phyloP scores from a whole-genome alignment of 1,139 yeast genomes.

The Diutina neorugosa region DNA sequence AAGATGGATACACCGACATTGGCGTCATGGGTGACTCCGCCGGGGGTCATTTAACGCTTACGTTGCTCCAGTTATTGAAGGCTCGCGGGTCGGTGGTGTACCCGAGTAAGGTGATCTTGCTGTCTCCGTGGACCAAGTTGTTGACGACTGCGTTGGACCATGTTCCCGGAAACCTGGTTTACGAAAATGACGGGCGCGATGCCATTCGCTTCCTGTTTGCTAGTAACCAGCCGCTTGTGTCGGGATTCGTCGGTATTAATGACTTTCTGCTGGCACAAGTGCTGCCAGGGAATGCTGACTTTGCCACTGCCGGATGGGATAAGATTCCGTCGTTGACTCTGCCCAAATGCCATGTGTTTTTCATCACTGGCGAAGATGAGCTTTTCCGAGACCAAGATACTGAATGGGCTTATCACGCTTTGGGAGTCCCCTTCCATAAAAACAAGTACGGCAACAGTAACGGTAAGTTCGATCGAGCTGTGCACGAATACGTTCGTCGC shows the following conservation, averaged over 20 bases:
- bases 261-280: neutral
- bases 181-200: neutral
- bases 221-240: neutral
- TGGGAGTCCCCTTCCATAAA: constrained; percentile 9
- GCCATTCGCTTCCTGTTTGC: neutral
- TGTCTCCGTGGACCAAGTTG: neutral
- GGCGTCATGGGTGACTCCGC: constrained; percentile 13
- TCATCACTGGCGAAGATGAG: constrained; percentile 5
- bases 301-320: neutral
- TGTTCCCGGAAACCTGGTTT: neutral
- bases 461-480: constrained; percentile 5
- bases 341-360: neutral
- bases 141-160: neutral
- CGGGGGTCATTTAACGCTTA: constrained; percentile 9
- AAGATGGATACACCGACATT: constrained; percentile 17
- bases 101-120: constrained; percentile 4
- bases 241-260: neutral
- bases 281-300: neutral
- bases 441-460: constrained; percentile 14
- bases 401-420: neutral
- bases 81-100: neutral
- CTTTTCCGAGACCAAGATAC: constrained; percentile 1
- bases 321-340: constrained; percentile 2
- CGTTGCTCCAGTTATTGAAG: constrained; percentile 6
- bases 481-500: constrained; percentile 8